Base-by-base conservation (phyloP, 1,284 basidiomycete genomes). In the Cutaneotrichosporon curvatum region DNA sequence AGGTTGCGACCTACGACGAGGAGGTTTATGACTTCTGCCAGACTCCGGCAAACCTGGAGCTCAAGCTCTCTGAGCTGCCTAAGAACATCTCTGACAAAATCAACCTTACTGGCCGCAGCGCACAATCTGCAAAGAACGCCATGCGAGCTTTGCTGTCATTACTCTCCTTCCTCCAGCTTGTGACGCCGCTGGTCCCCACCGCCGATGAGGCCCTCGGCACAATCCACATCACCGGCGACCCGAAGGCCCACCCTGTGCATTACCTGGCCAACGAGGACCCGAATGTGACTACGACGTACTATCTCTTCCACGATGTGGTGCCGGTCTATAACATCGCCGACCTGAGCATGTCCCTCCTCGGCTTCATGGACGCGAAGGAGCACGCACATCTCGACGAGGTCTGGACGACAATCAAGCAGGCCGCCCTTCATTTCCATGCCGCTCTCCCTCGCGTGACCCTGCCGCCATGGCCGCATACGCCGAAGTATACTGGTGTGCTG, bases 301-400 rank as follows among this genome's bases (percentile, higher is more conserved):
- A 62, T 38, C 25, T 63, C 30, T 19, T 67, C 1, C 58, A 65
- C 44, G 62, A 66, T 21, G 56, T 50, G 16, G 62, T 53, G 10
- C 67, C 67, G 0, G 50, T 70, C 3, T 70, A 65, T 41, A 60
- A 67, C 37, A 48, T 68, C 35, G 60, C 59, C 1, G 48, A 49
- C 8, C 40, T 47, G 4, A 32, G 40, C 1, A 36, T 58, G 3
- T 41, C 55, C 9, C 36, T 64, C 5, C 39, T 65, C 1, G 65
- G 63, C 20, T 42, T 63, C n/a, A 38, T 62, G 25, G 56, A 57
- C 0, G 46, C 59, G 23, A 42, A n/a, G n/a, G 50, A 33, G 3
- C 30, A 37, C 11, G 45, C 48, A 10, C 54, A 67, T 12, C 34
- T 54, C 7, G 51, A 59, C 3, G 15, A 22, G 2, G 55, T 56